Evolutionary conservation across 2,329 filamentous ascomycete species (phyloP), one percentile per base, ranked within the genome.

Genomic region (Aspergillus puulaauensis): DNA sequence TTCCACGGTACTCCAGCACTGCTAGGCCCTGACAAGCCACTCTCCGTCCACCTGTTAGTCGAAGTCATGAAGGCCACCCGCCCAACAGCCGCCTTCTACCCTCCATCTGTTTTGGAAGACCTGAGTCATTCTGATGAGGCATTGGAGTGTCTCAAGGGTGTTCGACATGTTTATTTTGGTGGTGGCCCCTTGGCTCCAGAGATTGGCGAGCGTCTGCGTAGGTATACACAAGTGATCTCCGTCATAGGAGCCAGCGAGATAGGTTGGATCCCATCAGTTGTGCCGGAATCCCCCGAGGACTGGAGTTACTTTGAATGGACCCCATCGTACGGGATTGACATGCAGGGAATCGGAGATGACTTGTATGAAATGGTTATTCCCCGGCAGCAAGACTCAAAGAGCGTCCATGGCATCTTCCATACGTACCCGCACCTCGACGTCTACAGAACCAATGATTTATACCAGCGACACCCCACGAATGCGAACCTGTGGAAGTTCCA

Each of bases 291-390:
- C 15, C 19, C 39, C 9, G 35, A 24, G 2, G 8, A 50, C 15
- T 50, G 48, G 48, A 24, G 24, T 6, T 54, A n/a, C n/a, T 52
- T 40, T 8, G n/a, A 47, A 4, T 57, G 40, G 48, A 41, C 14
- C 21, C 48, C 48, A 17, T 11, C 14, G 14, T 50, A 40, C 15
- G 33, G 64, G 15, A 58, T 67, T 45, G 64, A 68, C 24, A 68
- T 64, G 48, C 60, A 60, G 23, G 57, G 62, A 24, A 48, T 60
- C 50, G 66, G 68, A 27, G 56, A 59, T 23, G 62, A 63, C 39
- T 60, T 70, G 1, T 73, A 71, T 48, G 75, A 78, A 58, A 68
- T 74, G 41, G 72, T 70, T 56, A 64, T 77, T 14, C 61, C 69
- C 54, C 71, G 73, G 11, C 66, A 73, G 7, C 56, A 67, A 33